Evolutionary conservation across 139 green algal species (phyloP), one percentile per base, ranked within the genome.

Genomic region (Auxenochlorella pyrenoidosa): DNA sequence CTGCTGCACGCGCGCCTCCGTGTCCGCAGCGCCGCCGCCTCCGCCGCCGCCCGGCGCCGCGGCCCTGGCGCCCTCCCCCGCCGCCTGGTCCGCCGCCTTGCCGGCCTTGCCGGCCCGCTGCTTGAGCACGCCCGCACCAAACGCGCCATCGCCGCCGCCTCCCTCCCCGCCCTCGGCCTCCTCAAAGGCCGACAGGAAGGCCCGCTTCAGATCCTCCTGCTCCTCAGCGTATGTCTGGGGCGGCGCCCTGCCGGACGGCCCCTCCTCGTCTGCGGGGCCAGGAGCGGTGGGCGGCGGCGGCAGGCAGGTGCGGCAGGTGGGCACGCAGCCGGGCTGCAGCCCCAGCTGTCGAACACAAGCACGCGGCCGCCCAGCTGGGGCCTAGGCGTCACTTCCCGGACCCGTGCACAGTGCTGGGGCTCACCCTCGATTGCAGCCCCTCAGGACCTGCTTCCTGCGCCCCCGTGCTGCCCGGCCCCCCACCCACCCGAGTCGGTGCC

Each of bases 201-300:
- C 93, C 15, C 84, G 43, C 59, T 95, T 95, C 41, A 98, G 88
- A 15, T 89, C 77, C 73, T 94, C 78, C 91, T 98, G 96, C 89
- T 98, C 95, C 79, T 93, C 68, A 1, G 91, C 91, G 59, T 98
- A 98, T 0, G 93, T 94, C 6, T 40, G 84, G 32, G 34, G 30
- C 22, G 75, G 66, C 38, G n/a, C 88, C 73, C 51, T 51, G 32
- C 44, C 36, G 18, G 41, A 43, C 5, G 18, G 66, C 24, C 32
- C 68, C 65, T 65, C 85, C 38, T 32, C 80, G 41, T 75, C 32
- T 40, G 79, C 72, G 63, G 34, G 59, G 47, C 34, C 38, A 0
- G 36, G 26, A 58, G 19, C 6, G 72, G 40, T 22, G 70, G 3
- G 24, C 0, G 32, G 36, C 34, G 16, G 70, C 3, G 36, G 36